Evolutionary conservation across 495 filamentous ascomycete genomes (phyloP).

Genomic region (Filosporella fistucella): DNA sequence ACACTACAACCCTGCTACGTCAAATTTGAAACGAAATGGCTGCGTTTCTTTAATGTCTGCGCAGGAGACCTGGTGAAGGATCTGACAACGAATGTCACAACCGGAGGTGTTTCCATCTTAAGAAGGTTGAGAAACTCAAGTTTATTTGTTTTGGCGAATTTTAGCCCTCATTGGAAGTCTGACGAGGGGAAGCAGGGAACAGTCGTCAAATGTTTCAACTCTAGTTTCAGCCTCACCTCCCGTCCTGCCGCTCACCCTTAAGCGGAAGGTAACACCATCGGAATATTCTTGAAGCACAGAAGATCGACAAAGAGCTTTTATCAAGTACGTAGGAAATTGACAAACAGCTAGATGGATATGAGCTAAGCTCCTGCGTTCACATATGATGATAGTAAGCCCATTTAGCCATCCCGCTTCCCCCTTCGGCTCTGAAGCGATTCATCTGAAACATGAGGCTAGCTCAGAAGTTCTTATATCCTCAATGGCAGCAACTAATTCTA

Average conservation of each 20-base stretch:
- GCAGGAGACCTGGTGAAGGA: neutral
- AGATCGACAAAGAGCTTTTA: neutral
- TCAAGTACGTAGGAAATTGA: neutral
- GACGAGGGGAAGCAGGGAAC: neutral
- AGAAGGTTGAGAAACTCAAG: neutral
- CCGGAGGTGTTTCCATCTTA: neutral
- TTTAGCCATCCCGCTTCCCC: neutral
- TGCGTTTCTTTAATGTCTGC: neutral
- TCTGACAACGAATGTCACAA: neutral
- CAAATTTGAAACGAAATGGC: neutral
- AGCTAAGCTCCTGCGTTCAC: neutral
- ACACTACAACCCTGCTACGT: neutral
- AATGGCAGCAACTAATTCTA: neutral
- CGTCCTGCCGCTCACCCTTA: neutral
- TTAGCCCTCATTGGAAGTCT: neutral
- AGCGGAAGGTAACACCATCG: constrained; percentile 1
- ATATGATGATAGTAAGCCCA: neutral
- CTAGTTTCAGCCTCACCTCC: constrained; percentile 5
- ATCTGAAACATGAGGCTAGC: neutral
- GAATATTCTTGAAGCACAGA: neutral
- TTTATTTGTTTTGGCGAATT: neutral
- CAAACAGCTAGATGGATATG: neutral
- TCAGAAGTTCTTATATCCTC: neutral
- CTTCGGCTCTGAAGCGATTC: neutral
- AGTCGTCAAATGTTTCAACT: neutral